A percentile compares a stretch with the other conserved stretches of the same genome.
These are phyloP conservation scores for Leccinum fibrillosum DNA, from an alignment of 768 basidiomycete species.

Conservation along the genomic window DNA sequence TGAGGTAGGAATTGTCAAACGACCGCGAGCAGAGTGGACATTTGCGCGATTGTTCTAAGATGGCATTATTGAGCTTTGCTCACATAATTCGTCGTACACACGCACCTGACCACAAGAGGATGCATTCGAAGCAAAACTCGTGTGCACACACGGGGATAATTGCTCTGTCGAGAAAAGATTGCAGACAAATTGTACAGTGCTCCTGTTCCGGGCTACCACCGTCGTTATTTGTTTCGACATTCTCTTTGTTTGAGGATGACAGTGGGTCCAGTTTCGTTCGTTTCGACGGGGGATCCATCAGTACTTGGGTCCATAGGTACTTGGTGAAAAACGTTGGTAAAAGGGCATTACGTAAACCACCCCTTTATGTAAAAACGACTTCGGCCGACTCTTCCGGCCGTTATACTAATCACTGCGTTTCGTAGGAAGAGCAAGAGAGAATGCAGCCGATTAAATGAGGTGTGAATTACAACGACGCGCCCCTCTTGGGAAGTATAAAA, in stretches of 20 bases:
- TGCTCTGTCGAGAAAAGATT: conserved; percentile 70
- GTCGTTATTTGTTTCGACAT: not conserved
- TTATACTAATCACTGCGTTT: too few relatives aligned
- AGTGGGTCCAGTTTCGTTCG: conserved; percentile 35
- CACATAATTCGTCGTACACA: not conserved
- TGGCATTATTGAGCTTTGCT: not conserved
- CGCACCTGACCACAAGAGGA: conserved; percentile 81
- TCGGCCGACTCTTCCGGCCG: too few relatives aligned
- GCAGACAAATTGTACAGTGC: conserved; percentile 85
- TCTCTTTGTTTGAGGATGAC: not conserved
- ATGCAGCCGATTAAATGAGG: too few relatives aligned
- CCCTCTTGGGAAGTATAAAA: too few relatives aligned
- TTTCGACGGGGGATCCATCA: conserved; percentile 27
- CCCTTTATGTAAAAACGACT: not conserved
- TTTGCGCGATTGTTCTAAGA: conserved; percentile 67
- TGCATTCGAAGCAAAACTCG: conserved; percentile 91
- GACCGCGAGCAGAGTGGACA: conserved; percentile 73
- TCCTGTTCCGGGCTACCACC: conserved; percentile 15
- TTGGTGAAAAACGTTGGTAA: not conserved
- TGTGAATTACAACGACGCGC: too few relatives aligned
- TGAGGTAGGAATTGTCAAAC: conserved; percentile 66
- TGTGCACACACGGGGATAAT: conserved; percentile 85
- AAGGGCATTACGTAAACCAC: not conserved
- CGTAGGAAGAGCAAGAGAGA: too few relatives aligned
- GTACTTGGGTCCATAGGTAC: not conserved